Percentiles rank a stretch among this genome's conserved stretches.
Evolutionary conservation across 805 yeast species (phyloP).

Genomic region (Starmerella asiatica): DNA sequence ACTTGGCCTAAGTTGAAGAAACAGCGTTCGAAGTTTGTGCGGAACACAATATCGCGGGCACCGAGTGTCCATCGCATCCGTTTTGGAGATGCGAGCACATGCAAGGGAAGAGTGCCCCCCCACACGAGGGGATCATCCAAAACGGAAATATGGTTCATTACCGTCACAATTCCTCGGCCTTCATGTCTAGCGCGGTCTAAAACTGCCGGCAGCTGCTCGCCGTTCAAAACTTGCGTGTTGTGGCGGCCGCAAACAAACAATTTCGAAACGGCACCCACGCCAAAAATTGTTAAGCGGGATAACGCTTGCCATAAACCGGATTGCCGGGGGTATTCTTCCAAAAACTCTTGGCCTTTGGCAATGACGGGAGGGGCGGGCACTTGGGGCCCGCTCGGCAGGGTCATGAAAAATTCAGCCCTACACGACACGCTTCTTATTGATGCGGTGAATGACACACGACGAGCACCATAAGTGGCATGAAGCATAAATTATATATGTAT

Average conservation of each 20-base stretch:
- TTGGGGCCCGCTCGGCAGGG: not conserved
- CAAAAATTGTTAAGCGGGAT: conserved; percentile 54
- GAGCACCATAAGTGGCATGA: no score
- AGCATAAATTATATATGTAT: no score
- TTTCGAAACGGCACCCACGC: conserved; percentile 54
- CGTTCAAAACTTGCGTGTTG: conserved; percentile 46
- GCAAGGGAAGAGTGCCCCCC: conserved; percentile 70
- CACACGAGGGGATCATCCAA: conserved; percentile 84
- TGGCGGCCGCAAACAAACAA: conserved; percentile 47
- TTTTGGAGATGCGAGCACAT: conserved; percentile 45
- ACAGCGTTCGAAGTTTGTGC: conserved; percentile 19
- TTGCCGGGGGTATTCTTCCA: conserved; percentile 48
- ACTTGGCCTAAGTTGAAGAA: conserved; percentile 84
- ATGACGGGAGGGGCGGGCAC: conserved; percentile 1
- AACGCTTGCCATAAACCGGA: conserved; percentile 49
- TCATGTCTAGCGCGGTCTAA: conserved; percentile 49
- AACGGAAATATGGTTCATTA: conserved; percentile 67
- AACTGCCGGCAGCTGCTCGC: conserved; percentile 53
- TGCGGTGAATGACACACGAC: no score
- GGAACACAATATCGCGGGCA: conserved; percentile 79
- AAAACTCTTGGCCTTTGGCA: conserved; percentile 50
- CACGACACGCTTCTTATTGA: no score
- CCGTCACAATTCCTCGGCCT: conserved; percentile 63
- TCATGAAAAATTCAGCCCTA: not conserved
- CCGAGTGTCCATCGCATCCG: conserved; percentile 88